These are phyloP conservation scores for Stagonosporopsis cucurbitacearum DNA, from an alignment of 2,329 filamentous ascomycete genomes.

Conservation along the genomic window DNA sequence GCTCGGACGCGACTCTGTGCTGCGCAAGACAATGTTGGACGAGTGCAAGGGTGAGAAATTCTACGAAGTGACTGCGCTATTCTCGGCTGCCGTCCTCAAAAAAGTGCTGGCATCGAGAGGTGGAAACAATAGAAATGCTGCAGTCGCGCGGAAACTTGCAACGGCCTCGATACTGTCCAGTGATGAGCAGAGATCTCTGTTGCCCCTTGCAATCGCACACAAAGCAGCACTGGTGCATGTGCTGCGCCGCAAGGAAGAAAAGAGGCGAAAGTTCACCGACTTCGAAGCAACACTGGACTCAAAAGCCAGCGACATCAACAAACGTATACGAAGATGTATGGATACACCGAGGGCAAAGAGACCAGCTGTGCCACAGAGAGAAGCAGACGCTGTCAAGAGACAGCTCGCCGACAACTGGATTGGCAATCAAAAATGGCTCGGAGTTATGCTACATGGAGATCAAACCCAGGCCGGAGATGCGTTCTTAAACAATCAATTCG, in stretches of 20 bases:
- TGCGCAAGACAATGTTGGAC: slow-evolving; percentile 95
- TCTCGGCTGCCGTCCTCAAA: slow-evolving; percentile 83
- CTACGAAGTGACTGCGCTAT: slow-evolving; percentile 81
- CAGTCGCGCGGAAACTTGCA: slow-evolving; percentile 60
- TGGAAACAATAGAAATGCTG: slow-evolving; percentile 39
- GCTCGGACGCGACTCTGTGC: slow-evolving; percentile 76
- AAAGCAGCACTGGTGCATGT: slow-evolving; percentile 68
- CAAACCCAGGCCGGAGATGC: slow-evolving; percentile 62
- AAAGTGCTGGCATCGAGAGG: slow-evolving; percentile 64
- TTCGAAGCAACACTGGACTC: slow-evolving; percentile 69
- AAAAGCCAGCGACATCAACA: slow-evolving; percentile 66
- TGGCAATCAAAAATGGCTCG: slow-evolving; percentile 76
- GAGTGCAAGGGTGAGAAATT: slow-evolving; percentile 93
- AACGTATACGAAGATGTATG: slow-evolving; percentile 56
- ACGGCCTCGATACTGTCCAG: slow-evolving; percentile 46
- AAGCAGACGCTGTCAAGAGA: slow-evolving; percentile 57
- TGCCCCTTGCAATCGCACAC: slow-evolving; percentile 75
- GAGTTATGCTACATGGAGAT: slow-evolving; percentile 73
- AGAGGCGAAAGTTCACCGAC: slow-evolving; percentile 64
- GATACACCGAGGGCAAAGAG: slow-evolving; percentile 33
- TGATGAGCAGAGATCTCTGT: slow-evolving; percentile 53
- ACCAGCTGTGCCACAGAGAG: slow-evolving; percentile 42
- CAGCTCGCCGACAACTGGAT: slow-evolving; percentile 77
- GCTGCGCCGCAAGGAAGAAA: slow-evolving; percentile 66
- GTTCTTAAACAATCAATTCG: slow-evolving; percentile 71